phyloP scores from a whole-genome alignment of 768 basidiomycete genomes.

The Paxillus involutus region DNA sequence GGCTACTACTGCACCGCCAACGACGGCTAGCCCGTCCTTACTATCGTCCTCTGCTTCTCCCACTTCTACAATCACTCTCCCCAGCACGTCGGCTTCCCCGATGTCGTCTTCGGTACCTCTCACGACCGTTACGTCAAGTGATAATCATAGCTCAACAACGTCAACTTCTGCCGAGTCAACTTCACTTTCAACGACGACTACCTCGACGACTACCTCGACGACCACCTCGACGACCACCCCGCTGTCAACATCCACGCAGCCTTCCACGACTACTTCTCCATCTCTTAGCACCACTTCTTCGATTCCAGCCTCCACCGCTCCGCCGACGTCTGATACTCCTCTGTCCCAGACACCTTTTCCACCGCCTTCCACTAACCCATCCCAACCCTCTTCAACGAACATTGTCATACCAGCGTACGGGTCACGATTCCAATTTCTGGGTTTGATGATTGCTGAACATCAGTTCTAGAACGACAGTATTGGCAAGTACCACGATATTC shows the following conservation, averaged over 20 bases:
- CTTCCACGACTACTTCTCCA: conserved; percentile 8
- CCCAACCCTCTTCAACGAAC: conserved; percentile 6
- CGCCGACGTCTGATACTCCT: conserved; percentile 14
- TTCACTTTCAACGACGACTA: conserved; percentile 15
- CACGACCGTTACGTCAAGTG: conserved; percentile 17
- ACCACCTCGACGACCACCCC: conserved; percentile 6
- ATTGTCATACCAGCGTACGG: conserved; percentile 23
- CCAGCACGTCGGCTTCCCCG: conserved; percentile 8
- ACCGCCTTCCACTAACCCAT: conserved; percentile 1
- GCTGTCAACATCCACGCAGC: conserved; percentile 8
- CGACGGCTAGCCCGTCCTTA: conserved; percentile 15
- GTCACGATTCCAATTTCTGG: conserved; percentile 15
- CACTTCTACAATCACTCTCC: conserved; percentile 5
- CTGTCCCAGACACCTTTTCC: conserved; percentile 9
- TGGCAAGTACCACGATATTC: conserved; percentile 49
- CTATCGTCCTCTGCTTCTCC: conserved; percentile 5
- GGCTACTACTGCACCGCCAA: conserved; percentile 6
- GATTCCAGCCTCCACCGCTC: conserved; percentile 14
- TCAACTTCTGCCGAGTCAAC: conserved; percentile 23
- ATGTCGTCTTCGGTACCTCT: conserved; percentile 15
- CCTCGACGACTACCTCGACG: conserved; percentile 14
- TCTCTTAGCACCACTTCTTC: conserved; percentile 9
- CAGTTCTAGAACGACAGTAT: conserved; percentile 46
- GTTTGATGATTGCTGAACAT: conserved; percentile 10
- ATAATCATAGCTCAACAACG: conserved; percentile 16